Evolutionary conservation across 768 basidiomycete genomes (phyloP).

Genomic region (Lentinula lateritia): DNA sequence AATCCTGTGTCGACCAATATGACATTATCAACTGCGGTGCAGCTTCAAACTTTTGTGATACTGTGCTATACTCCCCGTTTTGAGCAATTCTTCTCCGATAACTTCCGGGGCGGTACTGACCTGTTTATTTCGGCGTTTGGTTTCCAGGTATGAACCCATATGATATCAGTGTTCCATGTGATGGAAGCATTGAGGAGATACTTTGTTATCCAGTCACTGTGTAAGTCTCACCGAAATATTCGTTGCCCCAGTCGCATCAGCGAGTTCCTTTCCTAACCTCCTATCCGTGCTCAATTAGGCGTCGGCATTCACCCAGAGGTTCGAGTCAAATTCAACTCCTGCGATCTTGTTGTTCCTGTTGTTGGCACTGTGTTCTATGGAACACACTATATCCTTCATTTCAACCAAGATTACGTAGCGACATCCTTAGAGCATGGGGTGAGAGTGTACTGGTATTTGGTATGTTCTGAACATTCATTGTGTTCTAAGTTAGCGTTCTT

Average conservation of each 20-base stretch:
- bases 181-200: constrained; percentile 13
- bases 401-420: constrained; percentile 44
- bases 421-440: constrained; percentile 73
- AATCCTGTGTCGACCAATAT: constrained; percentile 58
- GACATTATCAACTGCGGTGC: constrained; percentile 66
- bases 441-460: constrained; percentile 58
- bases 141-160: constrained; percentile 41
- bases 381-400: constrained; percentile 2
- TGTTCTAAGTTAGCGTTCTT: no score
- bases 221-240: background rate
- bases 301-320: constrained; percentile 16
- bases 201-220: constrained; percentile 30
- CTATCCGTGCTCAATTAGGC: constrained; percentile 31
- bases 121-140: background rate
- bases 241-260: background rate
- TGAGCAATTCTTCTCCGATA: constrained; percentile 41
- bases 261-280: constrained; percentile 17
- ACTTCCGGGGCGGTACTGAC: constrained; percentile 9
- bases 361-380: constrained; percentile 43
- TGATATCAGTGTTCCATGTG: constrained; percentile 35
- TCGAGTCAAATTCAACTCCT: constrained; percentile 49
- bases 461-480: background rate
- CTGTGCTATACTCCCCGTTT: constrained; percentile 40
- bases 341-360: constrained; percentile 28
- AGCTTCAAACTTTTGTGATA: constrained; percentile 61